Conservation (phyloP, 1,139 yeast species). For the Kazachstania sp. region DNA sequence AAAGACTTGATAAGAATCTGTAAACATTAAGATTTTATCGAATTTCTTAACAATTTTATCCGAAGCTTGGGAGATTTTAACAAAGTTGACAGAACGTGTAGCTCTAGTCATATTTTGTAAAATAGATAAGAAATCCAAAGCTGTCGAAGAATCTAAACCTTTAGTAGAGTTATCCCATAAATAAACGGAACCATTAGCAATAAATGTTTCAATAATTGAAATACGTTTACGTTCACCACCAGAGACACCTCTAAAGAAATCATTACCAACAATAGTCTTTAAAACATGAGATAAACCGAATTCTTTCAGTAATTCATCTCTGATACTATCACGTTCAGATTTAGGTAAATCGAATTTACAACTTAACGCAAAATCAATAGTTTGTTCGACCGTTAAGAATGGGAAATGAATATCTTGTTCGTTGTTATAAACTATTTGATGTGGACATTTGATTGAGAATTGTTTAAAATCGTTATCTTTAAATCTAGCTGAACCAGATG, state of each 20-base stretch:
- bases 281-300: constrained; percentile 38
- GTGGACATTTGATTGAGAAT: constrained; percentile 16
- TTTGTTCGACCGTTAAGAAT: constrained; percentile 40
- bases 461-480: constrained; percentile 22
- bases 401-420: constrained; percentile 46
- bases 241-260: constrained; percentile 38
- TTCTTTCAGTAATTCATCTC: constrained; percentile 34
- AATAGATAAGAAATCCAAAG: constrained; percentile 42
- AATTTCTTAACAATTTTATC: constrained; percentile 41
- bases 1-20: constrained; percentile 39
- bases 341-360: constrained; percentile 32
- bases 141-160: constrained; percentile 44
- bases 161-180: constrained; percentile 52
- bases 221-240: constrained; percentile 42
- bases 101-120: constrained; percentile 38
- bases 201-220: constrained; percentile 41
- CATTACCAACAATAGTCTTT: constrained; percentile 38
- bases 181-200: constrained; percentile 40
- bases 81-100: constrained; percentile 39
- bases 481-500: constrained; percentile 23
- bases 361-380: constrained; percentile 33
- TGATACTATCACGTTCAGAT: constrained; percentile 32
- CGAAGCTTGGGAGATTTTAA: constrained; percentile 45
- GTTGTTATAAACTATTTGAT: constrained; percentile 40
- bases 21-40: constrained; percentile 41